A percentile compares a stretch with the other conserved stretches of the same genome.
Conservation (phyloP, 2,329 filamentous ascomycete species). For the Metarhizium robertsii region DNA sequence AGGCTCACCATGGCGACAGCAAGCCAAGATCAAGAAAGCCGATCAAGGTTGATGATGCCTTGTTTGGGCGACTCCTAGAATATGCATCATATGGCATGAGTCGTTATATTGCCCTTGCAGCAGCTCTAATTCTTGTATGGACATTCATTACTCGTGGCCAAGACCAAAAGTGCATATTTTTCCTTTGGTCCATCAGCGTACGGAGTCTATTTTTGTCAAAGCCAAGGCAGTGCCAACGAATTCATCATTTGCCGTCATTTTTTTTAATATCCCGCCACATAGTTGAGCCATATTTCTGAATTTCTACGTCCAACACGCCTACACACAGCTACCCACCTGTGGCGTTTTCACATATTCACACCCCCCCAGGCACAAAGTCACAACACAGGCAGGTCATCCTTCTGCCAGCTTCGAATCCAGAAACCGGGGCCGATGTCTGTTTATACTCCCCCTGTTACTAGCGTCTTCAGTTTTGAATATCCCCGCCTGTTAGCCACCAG, state of each 20-base stretch:
- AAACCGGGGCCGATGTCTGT: constrained; percentile 6
- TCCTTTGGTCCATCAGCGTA: neutral
- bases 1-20: no score
- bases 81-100: neutral
- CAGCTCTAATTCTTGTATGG: neutral
- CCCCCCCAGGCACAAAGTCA: neutral
- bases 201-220: no score
- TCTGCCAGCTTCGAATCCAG: constrained; percentile 6
- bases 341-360: constrained; percentile 2
- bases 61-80: neutral
- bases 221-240: no score
- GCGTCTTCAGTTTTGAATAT: constrained; percentile 5
- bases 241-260: no score
- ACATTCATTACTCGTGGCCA: neutral
- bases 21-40: neutral
- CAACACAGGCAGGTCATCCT: neutral
- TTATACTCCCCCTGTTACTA: constrained; percentile 1
- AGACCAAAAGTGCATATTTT: neutral
- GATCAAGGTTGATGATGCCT: neutral
- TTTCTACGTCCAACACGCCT: neutral
- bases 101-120: neutral
- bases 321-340: constrained; percentile 4
- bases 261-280: no score
- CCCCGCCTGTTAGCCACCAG: constrained; percentile 6
- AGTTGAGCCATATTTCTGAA: no score